Base-by-base conservation (phyloP, 768 basidiomycete genomes). In the Rhodotorula paludigena region DNA sequence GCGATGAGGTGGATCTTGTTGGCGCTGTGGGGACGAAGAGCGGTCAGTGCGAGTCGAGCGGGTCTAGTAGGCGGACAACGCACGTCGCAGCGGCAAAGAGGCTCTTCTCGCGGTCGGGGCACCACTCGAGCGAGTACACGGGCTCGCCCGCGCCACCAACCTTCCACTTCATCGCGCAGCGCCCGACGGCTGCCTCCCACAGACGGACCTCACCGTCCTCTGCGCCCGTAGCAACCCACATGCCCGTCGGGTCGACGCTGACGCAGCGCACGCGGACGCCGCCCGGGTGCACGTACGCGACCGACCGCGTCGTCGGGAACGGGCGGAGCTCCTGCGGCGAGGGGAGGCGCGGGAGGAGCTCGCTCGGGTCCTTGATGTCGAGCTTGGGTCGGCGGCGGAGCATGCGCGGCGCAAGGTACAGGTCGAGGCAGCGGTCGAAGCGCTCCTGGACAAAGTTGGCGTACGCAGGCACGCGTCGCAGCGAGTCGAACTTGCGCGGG, bases 391-490 rank as follows among this genome's bases (percentile, higher is more conserved):
- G 75, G 60, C 83, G 84, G 60, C 90, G 82, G 73, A 90, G 89
- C 69, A 96, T 85, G 53, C 96, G 84, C 42, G 96, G 94, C 6
- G 96, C 96, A 52, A 99, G 86, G 77, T 99, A 99, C 28, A 99
- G 82, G 78, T 99, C 96, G 42, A 99, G 84, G 79, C 94, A 92
- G 30, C 96, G 86, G 75, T 84, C 85, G 79, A 98, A 98, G 53
- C 92, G 85, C 70, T 98, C 88, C 77, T 94, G 89, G 74, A 98
- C 90, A 78, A 98, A 91, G 64, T 85, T 84, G 74, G 88, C 84
- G 78, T 92, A 97, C 7, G 87, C 96, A 5, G 94, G 93, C 12
- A 98, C 96, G 35, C 88, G 85, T 36, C 96, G 88, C 56, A 99
- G 80, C 1, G 90, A 82, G 53, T 85, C 80, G 78, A 89, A 87